Evolutionary conservation across 768 basidiomycete species (phyloP).

Genomic region (Hysterangium stoloniferum): DNA sequence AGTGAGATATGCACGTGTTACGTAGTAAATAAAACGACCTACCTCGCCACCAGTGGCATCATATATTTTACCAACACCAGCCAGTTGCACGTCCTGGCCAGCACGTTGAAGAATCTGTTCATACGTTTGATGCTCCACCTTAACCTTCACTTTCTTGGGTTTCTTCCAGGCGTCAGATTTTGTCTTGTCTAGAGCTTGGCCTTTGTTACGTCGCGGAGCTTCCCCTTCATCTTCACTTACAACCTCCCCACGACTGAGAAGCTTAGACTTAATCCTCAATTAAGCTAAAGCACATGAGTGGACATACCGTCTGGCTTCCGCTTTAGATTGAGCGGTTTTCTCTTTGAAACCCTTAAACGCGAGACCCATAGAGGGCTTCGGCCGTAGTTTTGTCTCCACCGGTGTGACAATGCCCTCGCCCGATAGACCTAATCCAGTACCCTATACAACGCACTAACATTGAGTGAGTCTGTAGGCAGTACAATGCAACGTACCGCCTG

Average conservation of each 20-base stretch:
- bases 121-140: conserved; percentile 91
- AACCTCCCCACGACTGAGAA: conserved; percentile 36
- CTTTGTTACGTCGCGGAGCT: conserved; percentile 33
- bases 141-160: conserved; percentile 76
- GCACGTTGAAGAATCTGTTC: conserved; percentile 92
- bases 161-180: conserved; percentile 80
- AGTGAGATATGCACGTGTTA: conserved; percentile 12
- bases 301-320: conserved; percentile 64
- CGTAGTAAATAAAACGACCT: conserved; percentile 23
- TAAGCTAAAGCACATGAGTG: neutral
- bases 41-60: conserved; percentile 93
- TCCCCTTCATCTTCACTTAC: conserved; percentile 70
- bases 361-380: conserved; percentile 73
- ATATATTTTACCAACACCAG: conserved; percentile 78
- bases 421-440: conserved; percentile 63
- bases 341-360: conserved; percentile 84
- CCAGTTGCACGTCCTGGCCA: conserved; percentile 44
- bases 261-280: neutral
- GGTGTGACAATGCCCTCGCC: conserved; percentile 86
- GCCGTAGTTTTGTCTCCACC: conserved; percentile 76
- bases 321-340: conserved; percentile 76
- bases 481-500: conserved; percentile 40
- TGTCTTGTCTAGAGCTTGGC: conserved; percentile 46
- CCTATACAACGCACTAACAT: conserved; percentile 12
- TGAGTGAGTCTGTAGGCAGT: neutral